Percentiles rank a stretch among this genome's conserved stretches.
These are phyloP conservation scores for Hirschioporus abietinus DNA, from an alignment of 768 basidiomycete species.

Conservation along the genomic window DNA sequence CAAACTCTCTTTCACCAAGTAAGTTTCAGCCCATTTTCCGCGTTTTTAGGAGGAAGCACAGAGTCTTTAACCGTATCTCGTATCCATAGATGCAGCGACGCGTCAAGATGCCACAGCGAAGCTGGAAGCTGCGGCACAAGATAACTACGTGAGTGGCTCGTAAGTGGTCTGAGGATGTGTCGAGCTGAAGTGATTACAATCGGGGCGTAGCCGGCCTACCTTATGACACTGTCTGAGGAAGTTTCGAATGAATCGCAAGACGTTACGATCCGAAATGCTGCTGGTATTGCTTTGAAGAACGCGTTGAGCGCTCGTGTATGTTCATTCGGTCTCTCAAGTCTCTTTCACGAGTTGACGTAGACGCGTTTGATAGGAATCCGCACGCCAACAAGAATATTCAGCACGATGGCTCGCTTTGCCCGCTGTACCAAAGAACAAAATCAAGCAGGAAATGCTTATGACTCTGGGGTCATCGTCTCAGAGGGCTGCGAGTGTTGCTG, in stretches of 20 bases:
- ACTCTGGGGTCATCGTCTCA: conserved; percentile 68
- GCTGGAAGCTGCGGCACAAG: conserved; percentile 78
- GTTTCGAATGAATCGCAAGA: conserved; percentile 70
- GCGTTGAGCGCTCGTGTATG: conserved; percentile 84
- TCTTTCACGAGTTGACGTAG: conserved; percentile 17
- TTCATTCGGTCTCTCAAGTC: conserved; percentile 12
- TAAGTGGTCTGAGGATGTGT: background rate
- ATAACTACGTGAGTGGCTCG: conserved; percentile 73
- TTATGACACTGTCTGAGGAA: conserved; percentile 83
- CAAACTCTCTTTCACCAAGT: conserved; percentile 91
- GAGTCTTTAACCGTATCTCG: conserved; percentile 16
- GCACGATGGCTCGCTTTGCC: conserved; percentile 80
- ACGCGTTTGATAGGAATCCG: conserved; percentile 49
- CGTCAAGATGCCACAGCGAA: conserved; percentile 90
- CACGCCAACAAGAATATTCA: conserved; percentile 70
- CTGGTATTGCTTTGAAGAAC: conserved; percentile 96
- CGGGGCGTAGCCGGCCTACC: conserved; percentile 74
- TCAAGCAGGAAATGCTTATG: conserved; percentile 83
- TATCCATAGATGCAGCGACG: conserved; percentile 68
- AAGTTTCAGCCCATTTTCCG: conserved; percentile 30
- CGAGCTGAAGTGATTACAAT: background rate
- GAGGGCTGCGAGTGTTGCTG: conserved; percentile 82
- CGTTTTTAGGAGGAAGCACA: conserved; percentile 25
- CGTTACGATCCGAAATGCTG: conserved; percentile 85
- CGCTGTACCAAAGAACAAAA: conserved; percentile 60